These are phyloP conservation scores for Hortiboletus flavorubellus DNA, from an alignment of 768 basidiomycete species.

Conservation along the genomic window DNA sequence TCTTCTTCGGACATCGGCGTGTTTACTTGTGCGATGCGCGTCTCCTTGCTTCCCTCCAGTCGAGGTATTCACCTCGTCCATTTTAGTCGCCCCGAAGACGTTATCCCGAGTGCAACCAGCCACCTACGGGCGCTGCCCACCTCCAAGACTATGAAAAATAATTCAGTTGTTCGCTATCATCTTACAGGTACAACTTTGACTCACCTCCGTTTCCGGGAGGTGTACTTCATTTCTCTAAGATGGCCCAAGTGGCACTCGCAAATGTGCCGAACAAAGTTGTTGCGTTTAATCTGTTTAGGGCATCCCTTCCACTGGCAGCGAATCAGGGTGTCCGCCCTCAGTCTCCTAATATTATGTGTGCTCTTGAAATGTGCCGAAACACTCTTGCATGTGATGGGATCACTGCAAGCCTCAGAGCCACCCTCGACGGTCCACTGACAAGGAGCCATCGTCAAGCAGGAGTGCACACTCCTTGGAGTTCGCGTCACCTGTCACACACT, in stretches of 20 bases:
- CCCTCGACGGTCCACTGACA: not conserved
- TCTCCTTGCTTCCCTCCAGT: too few species aligned
- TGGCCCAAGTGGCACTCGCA: not conserved
- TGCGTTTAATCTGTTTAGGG: fast-evolving
- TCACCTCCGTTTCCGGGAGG: not conserved
- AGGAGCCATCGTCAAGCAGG: not conserved
- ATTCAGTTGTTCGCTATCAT: not conserved
- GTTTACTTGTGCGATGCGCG: too few species aligned
- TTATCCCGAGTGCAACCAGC: too few species aligned
- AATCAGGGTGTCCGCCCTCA: fast-evolving
- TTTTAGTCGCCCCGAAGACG: too few species aligned
- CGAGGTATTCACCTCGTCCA: too few species aligned
- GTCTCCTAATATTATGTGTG: not conserved
- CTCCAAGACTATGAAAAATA: too few species aligned
- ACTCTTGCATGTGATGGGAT: not conserved
- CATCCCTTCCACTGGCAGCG: not conserved
- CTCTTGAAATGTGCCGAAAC: not conserved
- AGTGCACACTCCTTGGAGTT: not conserved
- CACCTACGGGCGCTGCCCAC: too few species aligned
- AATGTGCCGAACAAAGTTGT: slow-evolving; percentile 2
- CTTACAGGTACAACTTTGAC: not conserved
- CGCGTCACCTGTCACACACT: too few species aligned
- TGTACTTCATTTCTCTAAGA: not conserved
- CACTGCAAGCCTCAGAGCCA: not conserved
- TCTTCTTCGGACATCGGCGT: too few species aligned